These are phyloP conservation scores for Sporisorium scitamineum DNA, from an alignment of 1,284 basidiomycete genomes.

Conservation along the genomic window DNA sequence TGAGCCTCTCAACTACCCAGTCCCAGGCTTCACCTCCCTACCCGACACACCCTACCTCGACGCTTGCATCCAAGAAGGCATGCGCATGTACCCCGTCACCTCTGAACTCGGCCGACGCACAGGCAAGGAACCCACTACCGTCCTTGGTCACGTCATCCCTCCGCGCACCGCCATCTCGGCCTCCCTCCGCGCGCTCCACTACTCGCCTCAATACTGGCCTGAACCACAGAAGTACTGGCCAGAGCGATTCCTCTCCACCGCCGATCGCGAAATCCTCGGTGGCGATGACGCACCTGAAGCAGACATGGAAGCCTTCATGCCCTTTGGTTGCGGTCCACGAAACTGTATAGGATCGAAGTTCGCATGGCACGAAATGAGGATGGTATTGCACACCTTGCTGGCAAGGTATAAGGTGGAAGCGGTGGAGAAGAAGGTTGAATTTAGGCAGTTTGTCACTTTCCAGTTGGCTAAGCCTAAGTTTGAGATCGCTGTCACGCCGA, in stretches of 20 bases:
- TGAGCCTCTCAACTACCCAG: slow-evolving; percentile 3
- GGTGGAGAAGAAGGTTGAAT: slow-evolving; percentile 15
- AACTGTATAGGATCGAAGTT: slow-evolving; percentile 22
- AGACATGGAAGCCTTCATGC: slow-evolving; percentile 23
- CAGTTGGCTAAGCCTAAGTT: slow-evolving; percentile 13
- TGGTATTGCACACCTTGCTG: slow-evolving; percentile 15
- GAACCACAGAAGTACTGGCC: slow-evolving; percentile 13
- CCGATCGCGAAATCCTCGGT: neutral
- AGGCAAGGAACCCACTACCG: slow-evolving; percentile 5
- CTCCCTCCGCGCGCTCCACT: slow-evolving; percentile 15
- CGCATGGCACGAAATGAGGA: slow-evolving; percentile 21
- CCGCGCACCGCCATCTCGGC: slow-evolving; percentile 18
- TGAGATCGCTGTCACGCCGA: slow-evolving; percentile 1
- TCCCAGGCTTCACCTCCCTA: slow-evolving; percentile 4
- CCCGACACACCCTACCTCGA: slow-evolving; percentile 17
- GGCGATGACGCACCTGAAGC: neutral
- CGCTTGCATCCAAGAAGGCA: slow-evolving; percentile 21
- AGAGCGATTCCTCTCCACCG: slow-evolving; percentile 7
- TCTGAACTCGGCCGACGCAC: slow-evolving; percentile 11
- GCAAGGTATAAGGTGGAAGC: slow-evolving; percentile 3
- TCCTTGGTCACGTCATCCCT: slow-evolving; percentile 15
- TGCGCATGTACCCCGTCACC: slow-evolving; percentile 22
- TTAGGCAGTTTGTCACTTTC: slow-evolving; percentile 25
- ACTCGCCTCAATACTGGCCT: slow-evolving; percentile 12
- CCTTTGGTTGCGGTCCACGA: slow-evolving; percentile 12